Evolutionary conservation across 2,329 filamentous ascomycete genomes (phyloP).

Genomic region (Phialophora macrospora): DNA sequence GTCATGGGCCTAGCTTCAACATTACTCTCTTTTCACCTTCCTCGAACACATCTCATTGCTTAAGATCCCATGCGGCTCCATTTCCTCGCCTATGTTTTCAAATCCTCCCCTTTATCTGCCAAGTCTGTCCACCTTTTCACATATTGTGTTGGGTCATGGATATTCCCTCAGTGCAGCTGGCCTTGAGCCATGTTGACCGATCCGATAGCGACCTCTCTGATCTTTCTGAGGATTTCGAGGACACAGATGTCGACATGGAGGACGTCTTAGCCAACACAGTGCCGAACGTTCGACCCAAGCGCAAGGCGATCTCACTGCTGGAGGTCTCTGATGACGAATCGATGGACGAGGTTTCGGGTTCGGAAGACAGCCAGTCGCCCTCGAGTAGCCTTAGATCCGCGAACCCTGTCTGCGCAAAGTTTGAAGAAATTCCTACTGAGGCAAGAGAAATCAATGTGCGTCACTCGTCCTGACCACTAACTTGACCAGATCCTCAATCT

Average conservation of each 20-base stretch:
- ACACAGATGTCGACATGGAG: constrained; percentile 15
- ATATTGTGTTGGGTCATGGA: neutral
- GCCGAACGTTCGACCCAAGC: constrained; percentile 4
- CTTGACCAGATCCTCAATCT: constrained; percentile 30
- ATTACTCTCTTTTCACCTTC: neutral
- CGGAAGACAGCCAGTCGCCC: neutral
- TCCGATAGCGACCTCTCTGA: constrained; percentile 31
- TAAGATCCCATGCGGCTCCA: neutral
- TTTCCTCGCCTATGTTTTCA: neutral
- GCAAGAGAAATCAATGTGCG: constrained; percentile 11
- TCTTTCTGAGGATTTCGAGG: constrained; percentile 27
- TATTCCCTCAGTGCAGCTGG: constrained; percentile 6
- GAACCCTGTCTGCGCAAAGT: neutral
- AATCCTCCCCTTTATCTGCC: neutral
- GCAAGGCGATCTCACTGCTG: constrained; percentile 8
- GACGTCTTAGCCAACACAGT: neutral
- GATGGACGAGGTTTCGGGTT: neutral
- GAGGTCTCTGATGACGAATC: neutral
- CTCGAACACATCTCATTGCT: neutral
- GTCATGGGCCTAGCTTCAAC: neutral
- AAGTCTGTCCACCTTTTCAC: neutral
- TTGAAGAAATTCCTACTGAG: constrained; percentile 32
- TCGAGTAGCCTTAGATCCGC: neutral
- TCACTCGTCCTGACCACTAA: neutral
- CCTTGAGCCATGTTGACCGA: constrained; percentile 3